These are phyloP conservation scores for Aphelidium insulamus DNA, from an alignment of 371 early-diverging fungal genomes.

Conservation along the genomic window DNA sequence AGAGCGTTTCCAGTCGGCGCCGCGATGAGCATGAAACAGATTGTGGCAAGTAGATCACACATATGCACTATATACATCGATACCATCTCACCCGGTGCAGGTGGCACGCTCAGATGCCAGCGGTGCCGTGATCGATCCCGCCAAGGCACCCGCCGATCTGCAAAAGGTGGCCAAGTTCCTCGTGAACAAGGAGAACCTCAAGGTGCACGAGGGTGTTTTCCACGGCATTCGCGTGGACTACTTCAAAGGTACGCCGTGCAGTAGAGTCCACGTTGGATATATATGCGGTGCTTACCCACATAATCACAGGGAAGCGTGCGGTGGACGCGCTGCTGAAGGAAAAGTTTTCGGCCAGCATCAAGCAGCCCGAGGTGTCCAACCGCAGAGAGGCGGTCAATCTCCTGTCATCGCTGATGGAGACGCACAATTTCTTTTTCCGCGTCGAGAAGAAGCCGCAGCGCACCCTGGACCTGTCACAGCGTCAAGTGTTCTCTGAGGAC, in stretches of 20 bases:
- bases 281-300: not conserved
- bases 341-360: constrained; percentile 26
- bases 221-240: constrained; percentile 76
- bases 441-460: constrained; percentile 32
- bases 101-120: too few relatives aligned
- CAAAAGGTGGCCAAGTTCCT: constrained; percentile 36
- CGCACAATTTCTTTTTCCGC: constrained; percentile 40
- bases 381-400: constrained; percentile 41
- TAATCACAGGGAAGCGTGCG: constrained; percentile 48
- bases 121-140: too few relatives aligned
- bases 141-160: constrained; percentile 29
- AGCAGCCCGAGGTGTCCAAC: constrained; percentile 21
- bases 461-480: constrained; percentile 28
- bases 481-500: constrained; percentile 40
- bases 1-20: too few relatives aligned
- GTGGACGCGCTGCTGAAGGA: constrained; percentile 60
- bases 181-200: constrained; percentile 39
- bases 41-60: too few relatives aligned
- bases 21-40: too few relatives aligned
- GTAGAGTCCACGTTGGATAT: not conserved
- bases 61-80: too few relatives aligned
- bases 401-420: constrained; percentile 39
- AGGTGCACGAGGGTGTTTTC: constrained; percentile 60
- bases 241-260: constrained; percentile 50
- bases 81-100: too few relatives aligned